These are phyloP conservation scores for Linum trigynum DNA, from an alignment of 345 rosid genomes.

Conservation along the genomic window DNA sequence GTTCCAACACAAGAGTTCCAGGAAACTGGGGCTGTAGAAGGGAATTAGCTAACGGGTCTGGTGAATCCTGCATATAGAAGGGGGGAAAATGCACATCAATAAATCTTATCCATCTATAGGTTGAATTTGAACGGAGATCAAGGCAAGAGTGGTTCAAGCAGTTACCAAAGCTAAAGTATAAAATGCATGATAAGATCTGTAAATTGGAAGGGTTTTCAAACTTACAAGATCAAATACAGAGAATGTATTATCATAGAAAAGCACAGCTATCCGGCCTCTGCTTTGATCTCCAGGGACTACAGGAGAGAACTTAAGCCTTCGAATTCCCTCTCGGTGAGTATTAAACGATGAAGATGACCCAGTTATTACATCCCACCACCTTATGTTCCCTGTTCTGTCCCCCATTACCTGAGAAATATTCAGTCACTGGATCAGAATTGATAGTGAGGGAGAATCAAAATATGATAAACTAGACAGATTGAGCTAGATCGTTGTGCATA, in stretches of 20 bases:
- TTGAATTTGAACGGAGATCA: neutral
- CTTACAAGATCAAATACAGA: slow-evolving; percentile 93
- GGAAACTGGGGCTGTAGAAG: slow-evolving; percentile 92
- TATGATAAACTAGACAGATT: slow-evolving; percentile 6
- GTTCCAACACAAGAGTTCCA: slow-evolving; percentile 93
- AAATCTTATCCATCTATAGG: too few relatives aligned
- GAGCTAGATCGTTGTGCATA: slow-evolving; percentile 28
- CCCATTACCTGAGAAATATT: slow-evolving; percentile 52
- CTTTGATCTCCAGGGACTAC: slow-evolving; percentile 86
- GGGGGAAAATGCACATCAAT: neutral
- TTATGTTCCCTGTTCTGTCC: slow-evolving; percentile 76
- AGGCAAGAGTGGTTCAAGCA: neutral
- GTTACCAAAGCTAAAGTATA: neutral
- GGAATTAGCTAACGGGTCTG: slow-evolving; percentile 91
- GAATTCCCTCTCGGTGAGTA: slow-evolving; percentile 84
- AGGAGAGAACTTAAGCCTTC: slow-evolving; percentile 93
- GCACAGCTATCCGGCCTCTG: slow-evolving; percentile 93
- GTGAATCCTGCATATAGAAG: slow-evolving; percentile 53
- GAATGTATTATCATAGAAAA: slow-evolving; percentile 89
- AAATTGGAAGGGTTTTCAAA: slow-evolving; percentile 10
- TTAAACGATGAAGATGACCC: slow-evolving; percentile 94
- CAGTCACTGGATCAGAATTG: slow-evolving; percentile 16
- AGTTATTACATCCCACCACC: slow-evolving; percentile 99
- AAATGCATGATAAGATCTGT: neutral
- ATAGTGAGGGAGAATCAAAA: slow-evolving; percentile 14